Evolutionary conservation across 1,284 basidiomycete species (phyloP).

Genomic region (Ganoderma sinense): DNA sequence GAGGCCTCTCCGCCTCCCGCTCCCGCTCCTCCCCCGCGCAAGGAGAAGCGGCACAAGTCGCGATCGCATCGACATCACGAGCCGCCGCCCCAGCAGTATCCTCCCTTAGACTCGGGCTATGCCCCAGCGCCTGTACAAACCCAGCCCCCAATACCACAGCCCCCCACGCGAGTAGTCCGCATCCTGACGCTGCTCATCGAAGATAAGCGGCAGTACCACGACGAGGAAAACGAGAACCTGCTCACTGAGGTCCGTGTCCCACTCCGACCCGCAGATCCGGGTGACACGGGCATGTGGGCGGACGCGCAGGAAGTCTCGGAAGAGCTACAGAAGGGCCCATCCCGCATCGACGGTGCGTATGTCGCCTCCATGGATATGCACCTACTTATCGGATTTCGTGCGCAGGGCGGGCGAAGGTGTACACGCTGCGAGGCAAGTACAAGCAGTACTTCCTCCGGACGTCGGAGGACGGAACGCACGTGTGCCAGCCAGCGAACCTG

Average conservation of each 20-base stretch:
- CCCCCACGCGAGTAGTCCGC: slow-evolving; percentile 33
- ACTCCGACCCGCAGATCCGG: slow-evolving; percentile 52
- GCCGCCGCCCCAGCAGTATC: not conserved
- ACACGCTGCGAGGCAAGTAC: slow-evolving; percentile 71
- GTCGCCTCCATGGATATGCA: not conserved
- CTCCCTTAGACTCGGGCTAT: not conserved
- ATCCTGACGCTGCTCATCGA: slow-evolving; percentile 73
- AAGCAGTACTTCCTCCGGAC: slow-evolving; percentile 74
- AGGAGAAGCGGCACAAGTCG: slow-evolving; percentile 23
- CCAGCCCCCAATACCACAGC: not conserved
- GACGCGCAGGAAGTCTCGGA: slow-evolving; percentile 68
- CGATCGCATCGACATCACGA: slow-evolving; percentile 20
- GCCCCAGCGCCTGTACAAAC: slow-evolving; percentile 1
- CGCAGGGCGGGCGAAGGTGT: slow-evolving; percentile 59
- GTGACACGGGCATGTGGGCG: slow-evolving; percentile 69
- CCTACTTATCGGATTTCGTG: not conserved
- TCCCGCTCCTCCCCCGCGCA: slow-evolving; percentile 8
- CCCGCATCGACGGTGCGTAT: slow-evolving; percentile 67
- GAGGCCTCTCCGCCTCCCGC: not conserved
- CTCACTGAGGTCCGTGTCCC: slow-evolving; percentile 72
- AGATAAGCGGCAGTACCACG: slow-evolving; percentile 57
- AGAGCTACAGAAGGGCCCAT: slow-evolving; percentile 65
- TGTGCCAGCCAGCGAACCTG: slow-evolving; percentile 43
- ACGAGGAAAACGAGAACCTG: slow-evolving; percentile 60
- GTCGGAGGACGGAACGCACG: slow-evolving; percentile 47